Evolutionary conservation across 768 basidiomycete species (phyloP), one percentile per base, ranked within the genome.

Genomic region (button mushroom (Agaricus bisporus)): DNA sequence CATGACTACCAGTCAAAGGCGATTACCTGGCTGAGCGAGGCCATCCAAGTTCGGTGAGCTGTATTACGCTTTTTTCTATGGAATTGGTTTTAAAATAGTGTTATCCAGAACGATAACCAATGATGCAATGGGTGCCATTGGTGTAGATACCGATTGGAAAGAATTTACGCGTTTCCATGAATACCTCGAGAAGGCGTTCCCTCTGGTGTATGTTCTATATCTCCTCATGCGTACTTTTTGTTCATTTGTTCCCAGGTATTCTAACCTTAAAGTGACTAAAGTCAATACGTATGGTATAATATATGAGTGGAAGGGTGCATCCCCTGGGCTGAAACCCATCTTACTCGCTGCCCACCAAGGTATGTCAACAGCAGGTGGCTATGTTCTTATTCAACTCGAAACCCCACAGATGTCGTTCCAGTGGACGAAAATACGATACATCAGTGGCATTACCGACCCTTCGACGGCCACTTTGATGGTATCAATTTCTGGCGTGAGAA

Each of bases 241-340:
- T 49, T 39, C 32, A 46, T 50, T 14, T 37, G 43, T 45, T 25
- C 29, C 17, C 29, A 88, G 85, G 10, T 82, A 88, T 64, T 45
- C 71, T 15, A 75, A 66, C 8, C 72, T 91, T 41, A 62, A 73
- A 29, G 73, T 87, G 55, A 83, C 82, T 7, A 83, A 81, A 59
- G 80, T 93, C 60, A 90, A 91, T 64, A 86, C 81, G 0, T 88
- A 86, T 59, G 89, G 80, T 0, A 73, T 91, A n/a, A 65, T 88
- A 6, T 88, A 80, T 62, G 78, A 81, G 46, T 91, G 88, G 88
- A 70, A 75, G 49, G 89, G 88, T 1, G 74, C 78, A 3, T 74
- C 88, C 58, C 54, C 65, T 10, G 68, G 72, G 0, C 71, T 87
- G n/a, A 86, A 88, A 63, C 89, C 90, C 0, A 59, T 90, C 14